Conservation (phyloP, 2,329 filamentous ascomycete genomes). For the Exophiala sp. region DNA sequence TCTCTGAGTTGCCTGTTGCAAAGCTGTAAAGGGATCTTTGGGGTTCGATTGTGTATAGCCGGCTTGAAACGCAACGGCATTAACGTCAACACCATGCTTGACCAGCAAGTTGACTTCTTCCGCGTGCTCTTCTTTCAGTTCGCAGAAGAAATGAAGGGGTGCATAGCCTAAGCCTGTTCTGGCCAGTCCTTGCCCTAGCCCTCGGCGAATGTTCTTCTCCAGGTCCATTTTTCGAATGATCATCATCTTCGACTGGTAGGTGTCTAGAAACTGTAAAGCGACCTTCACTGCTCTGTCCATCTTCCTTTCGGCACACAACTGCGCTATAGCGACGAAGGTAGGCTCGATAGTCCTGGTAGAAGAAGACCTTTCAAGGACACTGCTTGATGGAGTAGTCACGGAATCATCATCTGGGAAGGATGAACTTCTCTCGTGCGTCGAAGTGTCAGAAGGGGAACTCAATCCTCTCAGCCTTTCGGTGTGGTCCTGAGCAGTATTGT, state of each 20-base stretch:
- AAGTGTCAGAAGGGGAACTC: slow-evolving; percentile 20
- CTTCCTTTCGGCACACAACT: slow-evolving; percentile 17
- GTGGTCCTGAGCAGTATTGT: background rate
- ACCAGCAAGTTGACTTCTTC: slow-evolving; percentile 23
- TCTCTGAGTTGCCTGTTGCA: slow-evolving; percentile 19
- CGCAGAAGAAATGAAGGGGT: slow-evolving; percentile 26
- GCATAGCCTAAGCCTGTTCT: slow-evolving; percentile 23
- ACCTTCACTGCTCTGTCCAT: slow-evolving; percentile 20
- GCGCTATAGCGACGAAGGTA: slow-evolving; percentile 16
- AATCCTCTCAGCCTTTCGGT: slow-evolving; percentile 5
- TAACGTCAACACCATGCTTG: slow-evolving; percentile 21
- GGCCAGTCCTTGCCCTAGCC: slow-evolving; percentile 15
- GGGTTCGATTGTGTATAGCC: slow-evolving; percentile 18
- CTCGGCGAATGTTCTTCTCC: slow-evolving; percentile 23
- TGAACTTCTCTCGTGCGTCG: slow-evolving; percentile 10
- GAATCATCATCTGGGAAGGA: slow-evolving; percentile 17
- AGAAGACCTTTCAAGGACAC: slow-evolving; percentile 8
- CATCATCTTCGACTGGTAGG: slow-evolving; percentile 22
- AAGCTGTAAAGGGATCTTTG: slow-evolving; percentile 18
- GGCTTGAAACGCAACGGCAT: slow-evolving; percentile 21
- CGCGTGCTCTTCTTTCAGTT: slow-evolving; percentile 20
- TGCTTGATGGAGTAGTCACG: slow-evolving; percentile 8
- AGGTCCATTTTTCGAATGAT: slow-evolving; percentile 22
- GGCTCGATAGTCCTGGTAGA: slow-evolving; percentile 19
- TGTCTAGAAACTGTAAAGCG: slow-evolving; percentile 19